A percentile compares a stretch with the other conserved stretches of the same genome.
Evolutionary conservation across 1,284 basidiomycete genomes (phyloP).

Genomic region (Chalciporus piperatoides): DNA sequence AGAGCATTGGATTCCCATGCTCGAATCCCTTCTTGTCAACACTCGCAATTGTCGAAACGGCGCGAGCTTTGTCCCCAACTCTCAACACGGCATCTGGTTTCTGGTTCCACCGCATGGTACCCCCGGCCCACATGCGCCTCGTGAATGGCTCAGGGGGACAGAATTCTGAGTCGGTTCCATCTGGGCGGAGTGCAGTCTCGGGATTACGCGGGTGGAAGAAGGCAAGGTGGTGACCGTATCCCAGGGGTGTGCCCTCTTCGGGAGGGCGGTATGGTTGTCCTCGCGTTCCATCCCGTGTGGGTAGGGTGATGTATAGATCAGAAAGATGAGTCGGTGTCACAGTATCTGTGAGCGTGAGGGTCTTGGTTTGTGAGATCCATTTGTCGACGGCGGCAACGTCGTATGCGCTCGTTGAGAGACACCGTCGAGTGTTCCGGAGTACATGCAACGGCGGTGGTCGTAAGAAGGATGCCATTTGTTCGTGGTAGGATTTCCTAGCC

Average conservation of each 20-base stretch:
- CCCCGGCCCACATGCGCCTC: slow-evolving; percentile 83
- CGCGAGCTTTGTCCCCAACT: slow-evolving; percentile 53
- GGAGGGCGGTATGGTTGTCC: slow-evolving; percentile 33
- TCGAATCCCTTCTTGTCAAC: slow-evolving; percentile 68
- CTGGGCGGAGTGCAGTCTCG: slow-evolving; percentile 54
- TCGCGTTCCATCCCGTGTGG: slow-evolving; percentile 60
- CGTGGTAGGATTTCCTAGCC: not conserved
- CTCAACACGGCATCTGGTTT: slow-evolving; percentile 38
- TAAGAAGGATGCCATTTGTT: not conserved
- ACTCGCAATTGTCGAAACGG: slow-evolving; percentile 48
- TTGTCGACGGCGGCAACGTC: slow-evolving; percentile 37
- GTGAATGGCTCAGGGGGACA: slow-evolving; percentile 73
- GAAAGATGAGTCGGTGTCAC: slow-evolving; percentile 51
- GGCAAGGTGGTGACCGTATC: slow-evolving; percentile 66
- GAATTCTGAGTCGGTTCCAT: slow-evolving; percentile 71
- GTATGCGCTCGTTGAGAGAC: slow-evolving; percentile 9
- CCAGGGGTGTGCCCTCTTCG: slow-evolving; percentile 42
- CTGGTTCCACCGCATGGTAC: slow-evolving; percentile 62
- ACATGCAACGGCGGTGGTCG: not conserved
- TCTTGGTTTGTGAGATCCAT: slow-evolving; percentile 49
- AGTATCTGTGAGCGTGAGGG: slow-evolving; percentile 41
- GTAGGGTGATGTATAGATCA: slow-evolving; percentile 64
- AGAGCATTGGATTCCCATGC: slow-evolving; percentile 62
- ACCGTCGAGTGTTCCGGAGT: slow-evolving; percentile 2
- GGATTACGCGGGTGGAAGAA: slow-evolving; percentile 72